Base-by-base conservation (phyloP, 352 stramenopile species). In the Thraustochytrium sp. region DNA sequence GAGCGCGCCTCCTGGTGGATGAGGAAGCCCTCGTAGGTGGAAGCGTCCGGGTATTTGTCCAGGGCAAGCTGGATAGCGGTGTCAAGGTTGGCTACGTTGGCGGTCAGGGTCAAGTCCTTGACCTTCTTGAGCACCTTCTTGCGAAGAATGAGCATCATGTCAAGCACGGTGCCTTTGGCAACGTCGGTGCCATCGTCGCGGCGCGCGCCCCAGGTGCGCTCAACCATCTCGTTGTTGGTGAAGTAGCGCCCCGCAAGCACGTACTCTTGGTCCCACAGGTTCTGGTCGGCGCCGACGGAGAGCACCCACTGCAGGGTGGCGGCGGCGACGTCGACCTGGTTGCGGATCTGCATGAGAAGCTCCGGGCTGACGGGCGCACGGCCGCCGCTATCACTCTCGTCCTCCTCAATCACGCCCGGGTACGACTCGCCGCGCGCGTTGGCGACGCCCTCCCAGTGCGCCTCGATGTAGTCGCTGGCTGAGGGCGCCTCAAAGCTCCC, bases 181-280 rank as follows among this genome's bases (percentile, higher is more conserved):
- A 34, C 31, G 9, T 5, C 51, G 21, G 5, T n/a, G 21, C 11
- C n/a, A n/a, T 31, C 51, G 1, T 31, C 51, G 8, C 9, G 16
- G 31, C 31, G 31, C 9, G 0, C 11, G 21, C 16, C 9, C 9
- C 31, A 13, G 9, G n/a, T n/a, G 26, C 11, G 21, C 21, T 59
- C 23, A 2, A 26, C 51, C 16, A 59, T 13, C 51, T n/a, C 21
- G 51, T 34, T 34, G 21, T n/a, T n/a, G 11, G 31, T 13, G 26
- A 59, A 59, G 1, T 34, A 29, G 11, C 51, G 51, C 5, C 16
- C 1, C 23, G 51, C 23, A 59, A 34, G 31, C 21, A 44, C 59
- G 40, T 72, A 72, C n/a, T 72, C 59, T 1, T 72, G 13, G 16
- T 72, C 59, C 59, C 59, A 72, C 16, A 72, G 59, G 9, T 72